Conservation (phyloP, 768 basidiomycete species). For the Exsudoporus frostii region DNA sequence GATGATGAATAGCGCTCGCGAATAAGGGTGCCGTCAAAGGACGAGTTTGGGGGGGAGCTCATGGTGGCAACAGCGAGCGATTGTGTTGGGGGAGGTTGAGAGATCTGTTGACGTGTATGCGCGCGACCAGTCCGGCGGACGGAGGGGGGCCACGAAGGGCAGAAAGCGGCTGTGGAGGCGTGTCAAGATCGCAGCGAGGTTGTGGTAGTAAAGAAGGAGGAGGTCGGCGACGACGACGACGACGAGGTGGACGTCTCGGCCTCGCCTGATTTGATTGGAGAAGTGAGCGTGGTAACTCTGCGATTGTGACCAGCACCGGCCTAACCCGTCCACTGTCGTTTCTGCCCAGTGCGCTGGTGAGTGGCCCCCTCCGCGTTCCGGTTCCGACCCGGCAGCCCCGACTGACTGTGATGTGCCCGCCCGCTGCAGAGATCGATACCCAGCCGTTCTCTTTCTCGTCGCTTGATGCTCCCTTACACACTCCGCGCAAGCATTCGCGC, state of each 20-base stretch:
- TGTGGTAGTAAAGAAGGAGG: not conserved
- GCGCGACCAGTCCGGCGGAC: not conserved
- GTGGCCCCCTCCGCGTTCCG: constrained; percentile 11
- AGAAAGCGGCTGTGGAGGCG: not conserved
- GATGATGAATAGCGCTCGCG: constrained; percentile 26
- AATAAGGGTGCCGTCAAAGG: constrained; percentile 16
- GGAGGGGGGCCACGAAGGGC: not conserved
- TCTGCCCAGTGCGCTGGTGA: too few species aligned
- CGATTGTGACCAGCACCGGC: too few species aligned
- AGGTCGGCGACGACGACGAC: too few species aligned
- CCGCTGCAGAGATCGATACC: not conserved
- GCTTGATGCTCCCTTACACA: constrained; percentile 1
- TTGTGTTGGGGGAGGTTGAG: not conserved
- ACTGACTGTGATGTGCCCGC: not conserved
- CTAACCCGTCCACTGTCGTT: too few species aligned
- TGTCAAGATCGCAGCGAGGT: not conserved
- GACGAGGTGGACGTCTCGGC: not conserved
- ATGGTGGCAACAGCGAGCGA: constrained; percentile 5
- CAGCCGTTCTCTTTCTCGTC: not conserved
- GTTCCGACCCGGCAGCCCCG: not conserved
- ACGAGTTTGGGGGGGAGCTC: constrained; percentile 16
- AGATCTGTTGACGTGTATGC: not conserved
- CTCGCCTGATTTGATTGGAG: not conserved
- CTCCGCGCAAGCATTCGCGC: constrained; percentile 5
- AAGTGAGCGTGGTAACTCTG: not conserved